Percentiles rank a stretch among this genome's conserved stretches.
phyloP scores from a whole-genome alignment of 306 rosid genomes.

The Citrullus colocynthis region DNA sequence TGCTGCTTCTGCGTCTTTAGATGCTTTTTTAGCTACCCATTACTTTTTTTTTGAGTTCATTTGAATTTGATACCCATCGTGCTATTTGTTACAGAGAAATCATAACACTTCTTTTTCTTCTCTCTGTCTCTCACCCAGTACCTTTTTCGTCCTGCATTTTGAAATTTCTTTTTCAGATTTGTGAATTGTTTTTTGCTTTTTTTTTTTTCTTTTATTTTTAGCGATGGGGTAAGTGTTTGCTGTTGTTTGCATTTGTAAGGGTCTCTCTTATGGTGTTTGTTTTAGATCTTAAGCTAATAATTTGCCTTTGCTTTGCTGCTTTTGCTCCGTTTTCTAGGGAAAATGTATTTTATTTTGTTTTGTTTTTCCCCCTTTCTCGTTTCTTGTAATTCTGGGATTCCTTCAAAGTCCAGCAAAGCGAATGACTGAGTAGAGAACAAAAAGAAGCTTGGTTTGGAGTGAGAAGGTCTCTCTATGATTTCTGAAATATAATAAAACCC shows the following conservation, averaged over 20 bases:
- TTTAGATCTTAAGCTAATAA: constrained; percentile 37
- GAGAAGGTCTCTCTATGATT: constrained; percentile 11
- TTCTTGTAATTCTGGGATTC: constrained; percentile 13
- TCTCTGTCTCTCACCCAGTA: neutral
- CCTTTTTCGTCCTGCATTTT: constrained; percentile 1
- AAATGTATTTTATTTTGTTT: neutral
- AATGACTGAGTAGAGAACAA: constrained; percentile 22
- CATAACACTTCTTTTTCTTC: neutral
- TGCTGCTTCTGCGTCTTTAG: neutral
- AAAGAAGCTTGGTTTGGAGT: constrained; percentile 39
- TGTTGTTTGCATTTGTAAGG: neutral
- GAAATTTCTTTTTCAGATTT: neutral
- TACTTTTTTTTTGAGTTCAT: neutral
- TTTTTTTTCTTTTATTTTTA: neutral
- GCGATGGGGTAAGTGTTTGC: neutral
- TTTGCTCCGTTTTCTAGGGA: neutral
- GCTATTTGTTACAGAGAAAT: constrained; percentile 9
- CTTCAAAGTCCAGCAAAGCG: constrained; percentile 15
- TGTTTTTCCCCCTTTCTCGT: neutral
- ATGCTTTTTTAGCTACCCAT: neutral
- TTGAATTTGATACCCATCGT: constrained; percentile 16
- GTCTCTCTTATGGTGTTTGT: neutral
- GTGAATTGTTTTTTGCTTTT: neutral
- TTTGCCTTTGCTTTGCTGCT: constrained; percentile 12
- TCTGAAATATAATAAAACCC: constrained; percentile 15